A percentile compares a stretch with the other conserved stretches of the same genome.
These are phyloP conservation scores for Cryptococcus sp. DNA, from an alignment of 1,284 basidiomycete genomes.

Conservation along the genomic window DNA sequence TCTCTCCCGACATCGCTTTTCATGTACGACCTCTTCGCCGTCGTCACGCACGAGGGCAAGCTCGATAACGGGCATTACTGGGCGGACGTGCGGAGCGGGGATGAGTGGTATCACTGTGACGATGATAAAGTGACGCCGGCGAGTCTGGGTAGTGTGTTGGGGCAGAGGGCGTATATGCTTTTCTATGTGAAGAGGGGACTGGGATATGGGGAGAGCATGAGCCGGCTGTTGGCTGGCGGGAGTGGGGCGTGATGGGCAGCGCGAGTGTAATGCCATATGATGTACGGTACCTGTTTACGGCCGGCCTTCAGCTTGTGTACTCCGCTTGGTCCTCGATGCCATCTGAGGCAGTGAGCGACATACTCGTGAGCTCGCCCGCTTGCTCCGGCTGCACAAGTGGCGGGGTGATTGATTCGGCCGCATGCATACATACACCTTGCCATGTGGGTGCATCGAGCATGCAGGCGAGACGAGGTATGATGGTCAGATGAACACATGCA, in stretches of 20 bases:
- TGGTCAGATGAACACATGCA: background rate
- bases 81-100: constrained; percentile 38
- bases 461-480: background rate
- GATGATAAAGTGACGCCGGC: constrained; percentile 82
- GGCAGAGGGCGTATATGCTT: constrained; percentile 80
- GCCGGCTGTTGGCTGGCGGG: constrained; percentile 9
- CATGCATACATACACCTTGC: too few species aligned
- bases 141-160: constrained; percentile 63
- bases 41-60: constrained; percentile 91
- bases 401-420: too few species aligned
- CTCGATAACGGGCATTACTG: constrained; percentile 90
- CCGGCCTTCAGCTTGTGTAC: too few species aligned
- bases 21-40: constrained; percentile 88
- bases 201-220: constrained; percentile 57
- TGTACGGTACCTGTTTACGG: too few species aligned
- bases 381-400: too few species aligned
- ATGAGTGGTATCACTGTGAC: constrained; percentile 89
- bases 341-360: too few species aligned
- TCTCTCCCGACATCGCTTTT: constrained; percentile 63
- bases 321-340: background rate
- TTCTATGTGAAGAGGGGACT: constrained; percentile 85
- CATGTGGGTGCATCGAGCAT: too few species aligned
- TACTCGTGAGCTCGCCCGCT: too few species aligned
- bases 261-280: too few species aligned
- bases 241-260: background rate